These are phyloP conservation scores for Sphagnum magellanicum DNA, from an alignment of 228 moss, liverwort and hornwort genomes.

Conservation along the genomic window DNA sequence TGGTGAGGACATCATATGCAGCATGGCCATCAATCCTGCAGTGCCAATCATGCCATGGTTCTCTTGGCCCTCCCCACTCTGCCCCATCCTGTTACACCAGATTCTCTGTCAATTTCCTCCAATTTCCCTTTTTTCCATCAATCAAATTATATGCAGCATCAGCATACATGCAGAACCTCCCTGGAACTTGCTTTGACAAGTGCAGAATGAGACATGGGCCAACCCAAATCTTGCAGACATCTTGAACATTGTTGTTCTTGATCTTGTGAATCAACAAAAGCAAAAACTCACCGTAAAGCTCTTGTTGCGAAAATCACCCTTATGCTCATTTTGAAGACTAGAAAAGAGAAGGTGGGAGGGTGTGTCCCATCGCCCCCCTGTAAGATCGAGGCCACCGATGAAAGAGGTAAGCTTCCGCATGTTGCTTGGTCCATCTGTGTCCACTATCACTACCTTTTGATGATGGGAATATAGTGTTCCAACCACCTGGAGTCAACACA, in stretches of 20 bases:
- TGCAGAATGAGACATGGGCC: too few relatives aligned
- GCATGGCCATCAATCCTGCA: slow-evolving; percentile 96
- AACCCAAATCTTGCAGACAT: too few relatives aligned
- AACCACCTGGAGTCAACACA: slow-evolving; percentile 56
- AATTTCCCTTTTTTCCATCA: too few relatives aligned
- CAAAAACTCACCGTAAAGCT: slow-evolving; percentile 62
- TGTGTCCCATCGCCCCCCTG: slow-evolving; percentile 93
- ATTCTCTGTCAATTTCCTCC: too few relatives aligned
- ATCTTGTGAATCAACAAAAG: too few relatives aligned
- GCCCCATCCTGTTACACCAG: neutral
- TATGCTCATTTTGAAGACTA: slow-evolving; percentile 62
- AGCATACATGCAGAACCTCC: too few relatives aligned
- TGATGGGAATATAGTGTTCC: slow-evolving; percentile 93
- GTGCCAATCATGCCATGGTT: slow-evolving; percentile 97
- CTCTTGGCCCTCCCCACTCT: slow-evolving; percentile 65
- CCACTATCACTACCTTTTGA: slow-evolving; percentile 75
- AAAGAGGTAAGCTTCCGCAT: slow-evolving; percentile 70
- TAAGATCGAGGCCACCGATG: slow-evolving; percentile 86
- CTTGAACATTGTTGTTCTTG: too few relatives aligned
- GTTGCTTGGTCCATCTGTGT: slow-evolving; percentile 50
- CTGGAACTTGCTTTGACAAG: too few relatives aligned
- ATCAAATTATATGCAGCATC: too few relatives aligned
- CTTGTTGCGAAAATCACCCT: slow-evolving; percentile 80
- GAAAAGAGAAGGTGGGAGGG: slow-evolving; percentile 73
- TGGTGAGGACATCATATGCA: slow-evolving; percentile 87